A percentile compares a stretch with the other conserved stretches of the same genome.
phyloP scores from a whole-genome alignment of 2,329 filamentous ascomycete species.

The Ophiognomonia clavigignenti-juglandacearum region DNA sequence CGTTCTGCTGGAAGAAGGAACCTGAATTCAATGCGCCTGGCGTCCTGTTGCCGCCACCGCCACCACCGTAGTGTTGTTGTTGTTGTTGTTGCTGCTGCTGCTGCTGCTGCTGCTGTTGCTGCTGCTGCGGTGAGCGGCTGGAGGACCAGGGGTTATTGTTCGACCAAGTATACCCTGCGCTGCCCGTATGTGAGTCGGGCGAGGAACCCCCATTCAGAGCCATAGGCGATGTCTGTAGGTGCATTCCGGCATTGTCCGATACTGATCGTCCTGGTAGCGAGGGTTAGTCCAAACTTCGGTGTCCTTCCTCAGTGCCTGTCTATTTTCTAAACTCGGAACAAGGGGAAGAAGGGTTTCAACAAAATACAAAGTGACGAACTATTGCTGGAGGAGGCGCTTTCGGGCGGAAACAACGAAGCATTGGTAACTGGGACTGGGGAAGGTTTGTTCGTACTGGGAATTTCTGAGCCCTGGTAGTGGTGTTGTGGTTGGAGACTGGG shows the following conservation, averaged over 20 bases:
- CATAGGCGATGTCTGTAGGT: conserved; percentile 14
- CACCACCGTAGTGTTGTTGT: no score
- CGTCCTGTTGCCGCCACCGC: conserved; percentile 8
- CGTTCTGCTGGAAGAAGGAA: conserved; percentile 12
- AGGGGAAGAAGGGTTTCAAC: no score
- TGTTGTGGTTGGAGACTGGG: conserved; percentile 44
- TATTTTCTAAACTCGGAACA: no score
- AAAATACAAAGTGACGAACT: conserved; percentile 20
- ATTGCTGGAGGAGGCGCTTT: conserved; percentile 27
- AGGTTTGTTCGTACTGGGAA: conserved; percentile 38
- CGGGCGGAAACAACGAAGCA: conserved; percentile 43
- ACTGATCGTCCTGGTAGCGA: conserved; percentile 12
- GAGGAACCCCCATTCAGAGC: conserved; percentile 14
- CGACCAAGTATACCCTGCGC: conserved; percentile 15
- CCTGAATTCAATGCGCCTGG: conserved; percentile 9
- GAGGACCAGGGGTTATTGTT: conserved; percentile 13
- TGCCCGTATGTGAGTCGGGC: conserved; percentile 14
- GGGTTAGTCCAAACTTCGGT: conserved; percentile 9
- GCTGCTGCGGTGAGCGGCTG: conserved; percentile 13
- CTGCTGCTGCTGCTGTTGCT: conserved; percentile 1
- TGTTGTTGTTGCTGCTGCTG: no score
- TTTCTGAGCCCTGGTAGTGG: conserved; percentile 41
- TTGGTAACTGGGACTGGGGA: conserved; percentile 18
- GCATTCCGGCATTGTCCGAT: conserved; percentile 13
- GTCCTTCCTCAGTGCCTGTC: no score